These are phyloP conservation scores for Heteromeles arbutifolia DNA, from an alignment of 306 rosid genomes.

Conservation along the genomic window DNA sequence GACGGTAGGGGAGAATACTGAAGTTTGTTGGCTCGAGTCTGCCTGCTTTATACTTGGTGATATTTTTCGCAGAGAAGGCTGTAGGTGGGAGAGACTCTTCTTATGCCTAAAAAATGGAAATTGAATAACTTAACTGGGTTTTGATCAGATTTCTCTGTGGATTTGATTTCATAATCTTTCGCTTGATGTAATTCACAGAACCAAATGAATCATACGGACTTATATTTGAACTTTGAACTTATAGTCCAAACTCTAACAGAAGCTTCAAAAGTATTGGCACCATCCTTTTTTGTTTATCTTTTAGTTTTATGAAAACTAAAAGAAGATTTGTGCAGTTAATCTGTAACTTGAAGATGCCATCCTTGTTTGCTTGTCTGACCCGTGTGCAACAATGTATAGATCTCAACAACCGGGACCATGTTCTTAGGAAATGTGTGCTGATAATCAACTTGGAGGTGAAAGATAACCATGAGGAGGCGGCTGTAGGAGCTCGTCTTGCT, in stretches of 20 bases:
- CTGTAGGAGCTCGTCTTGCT: constrained; percentile 74
- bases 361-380: constrained; percentile 6
- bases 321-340: neutral
- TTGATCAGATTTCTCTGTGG: neutral
- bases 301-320: neutral
- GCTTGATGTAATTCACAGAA: neutral
- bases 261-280: neutral
- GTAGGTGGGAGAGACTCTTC: neutral
- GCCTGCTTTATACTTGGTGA: neutral
- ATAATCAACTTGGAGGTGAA: constrained; percentile 91
- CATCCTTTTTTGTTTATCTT: neutral
- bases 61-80: neutral
- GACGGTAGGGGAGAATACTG: neutral
- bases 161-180: neutral
- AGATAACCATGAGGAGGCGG: constrained; percentile 98
- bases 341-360: neutral
- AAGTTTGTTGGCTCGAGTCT: neutral
- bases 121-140: neutral
- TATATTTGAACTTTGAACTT: neutral
- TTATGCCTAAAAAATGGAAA: neutral
- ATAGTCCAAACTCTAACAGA: neutral
- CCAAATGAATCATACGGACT: neutral
- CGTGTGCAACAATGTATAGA: constrained; percentile 37
- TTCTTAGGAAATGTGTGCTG: constrained; percentile 60
- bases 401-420: constrained; percentile 72